phyloP scores from a whole-genome alignment of 495 filamentous ascomycete genomes.

The Penicillium simplicissimum region DNA sequence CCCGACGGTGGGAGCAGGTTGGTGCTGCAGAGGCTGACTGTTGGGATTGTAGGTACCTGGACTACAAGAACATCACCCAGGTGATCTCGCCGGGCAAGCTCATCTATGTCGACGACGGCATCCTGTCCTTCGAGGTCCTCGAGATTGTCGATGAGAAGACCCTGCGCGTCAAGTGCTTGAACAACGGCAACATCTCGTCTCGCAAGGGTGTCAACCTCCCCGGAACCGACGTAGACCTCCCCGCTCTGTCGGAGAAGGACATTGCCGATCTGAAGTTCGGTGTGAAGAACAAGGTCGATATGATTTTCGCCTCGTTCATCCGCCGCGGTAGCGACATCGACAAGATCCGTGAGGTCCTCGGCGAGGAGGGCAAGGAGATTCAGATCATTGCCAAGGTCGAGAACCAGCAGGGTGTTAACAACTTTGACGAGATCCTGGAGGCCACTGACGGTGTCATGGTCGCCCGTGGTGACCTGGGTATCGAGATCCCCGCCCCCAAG shows the following conservation, averaged over 20 bases:
- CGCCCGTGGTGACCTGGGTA: slow-evolving; percentile 96
- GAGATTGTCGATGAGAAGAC: slow-evolving; percentile 87
- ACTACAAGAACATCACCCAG: slow-evolving; percentile 99
- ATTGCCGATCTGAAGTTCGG: slow-evolving; percentile 89
- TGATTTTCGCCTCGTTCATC: slow-evolving; percentile 99
- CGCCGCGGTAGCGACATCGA: slow-evolving; percentile 88
- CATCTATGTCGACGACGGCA: slow-evolving; percentile 98
- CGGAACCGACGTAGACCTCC: slow-evolving; percentile 97
- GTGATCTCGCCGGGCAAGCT: slow-evolving; percentile 90
- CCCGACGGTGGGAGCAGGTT: neutral
- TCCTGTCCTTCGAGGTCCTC: slow-evolving; percentile 91
- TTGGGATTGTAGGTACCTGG: slow-evolving; percentile 72
- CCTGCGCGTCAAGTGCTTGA: slow-evolving; percentile 77
- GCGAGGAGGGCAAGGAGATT: slow-evolving; percentile 90
- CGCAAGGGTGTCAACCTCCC: slow-evolving; percentile 98
- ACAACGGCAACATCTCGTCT: slow-evolving; percentile 98
- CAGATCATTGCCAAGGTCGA: slow-evolving; percentile 99
- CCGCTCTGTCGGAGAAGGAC: slow-evolving; percentile 98
- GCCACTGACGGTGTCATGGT: slow-evolving; percentile 99
- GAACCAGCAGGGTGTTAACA: slow-evolving; percentile 98
- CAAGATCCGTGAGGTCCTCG: slow-evolving; percentile 86
- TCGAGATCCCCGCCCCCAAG: slow-evolving; percentile 97
- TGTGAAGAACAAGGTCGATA: slow-evolving; percentile 97
- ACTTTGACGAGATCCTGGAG: slow-evolving; percentile 95
- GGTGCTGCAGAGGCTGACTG: slow-evolving; percentile 16